Evolutionary conservation across 129 eudicot genomes (phyloP), one percentile per base, ranked within the genome.

Genomic region (Saussurea involucrata): DNA sequence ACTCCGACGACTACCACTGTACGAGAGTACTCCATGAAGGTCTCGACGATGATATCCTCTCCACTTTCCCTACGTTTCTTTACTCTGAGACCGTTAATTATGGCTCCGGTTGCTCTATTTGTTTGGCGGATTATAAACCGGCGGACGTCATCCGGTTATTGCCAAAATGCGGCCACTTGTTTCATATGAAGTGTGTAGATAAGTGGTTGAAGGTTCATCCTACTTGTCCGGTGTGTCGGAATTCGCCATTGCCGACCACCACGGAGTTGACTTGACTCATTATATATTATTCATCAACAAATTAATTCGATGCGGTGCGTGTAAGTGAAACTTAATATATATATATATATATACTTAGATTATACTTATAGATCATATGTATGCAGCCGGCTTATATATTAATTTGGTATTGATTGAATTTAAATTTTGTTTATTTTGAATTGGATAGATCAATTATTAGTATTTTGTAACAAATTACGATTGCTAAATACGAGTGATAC

Each of bases 141-240:
- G 46, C 22, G 25, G 78, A 72, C 18, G 57, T 64, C 15, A 1
- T 79, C 4, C 17, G 83, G 68, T 61, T 79, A 60, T 63, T 79
- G 66, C 83, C 83, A 5, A 63, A 71, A 71, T 71, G 68, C 32
- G 68, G 29, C 15, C 68, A 63, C n/a, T 21, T 27, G 68, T 63
- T 21, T 63, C 68, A 63, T 27, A 4, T 24, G 6, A 63, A 63
- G 32, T 63, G 68, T 12, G 15, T 63, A 10, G 68, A 63, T 63
- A 22, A 63, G 68, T 63, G 68, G 68, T 63, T 63, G 68, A 63
- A 27, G 68, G 29, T 24, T 63, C 68, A 79, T 79, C 73, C 83
- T 63, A 72, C 83, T 5, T 79, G 83, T 32, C 83, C 83, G 60
- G 67, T 79, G 72, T 79, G 83, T 31, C 78, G 78, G 67, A 79